phyloP scores from a whole-genome alignment of 768 basidiomycete genomes.

The Lactarius hengduanensis region DNA sequence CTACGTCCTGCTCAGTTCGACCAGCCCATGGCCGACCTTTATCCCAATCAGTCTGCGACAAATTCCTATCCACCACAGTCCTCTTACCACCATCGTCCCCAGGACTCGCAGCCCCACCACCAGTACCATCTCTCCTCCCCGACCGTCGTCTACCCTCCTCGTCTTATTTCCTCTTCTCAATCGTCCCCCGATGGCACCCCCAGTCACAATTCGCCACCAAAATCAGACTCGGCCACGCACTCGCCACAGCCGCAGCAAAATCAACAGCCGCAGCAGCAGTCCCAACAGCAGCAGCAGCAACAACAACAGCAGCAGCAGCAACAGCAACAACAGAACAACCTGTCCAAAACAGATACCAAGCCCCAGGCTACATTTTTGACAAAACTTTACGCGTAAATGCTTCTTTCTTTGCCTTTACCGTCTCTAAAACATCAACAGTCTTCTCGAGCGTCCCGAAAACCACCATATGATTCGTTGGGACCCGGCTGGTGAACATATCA shows the following conservation, averaged over 20 bases:
- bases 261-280: conserved; percentile 16
- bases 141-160: conserved; percentile 25
- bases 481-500: conserved; percentile 89
- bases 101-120: conserved; percentile 22
- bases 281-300: conserved; percentile 5
- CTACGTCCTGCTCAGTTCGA: conserved; percentile 43
- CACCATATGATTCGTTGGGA: conserved; percentile 98
- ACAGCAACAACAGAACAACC: conserved; percentile 8
- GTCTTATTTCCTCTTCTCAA: conserved; percentile 25
- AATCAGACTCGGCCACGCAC: conserved; percentile 23
- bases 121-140: conserved; percentile 24
- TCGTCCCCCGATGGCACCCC: conserved; percentile 28
- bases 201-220: conserved; percentile 26
- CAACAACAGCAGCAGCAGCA: conserved; percentile 12
- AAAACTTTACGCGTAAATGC: conserved; percentile 88
- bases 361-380: conserved; percentile 75
- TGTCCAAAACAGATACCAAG: conserved; percentile 29
- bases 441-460: conserved; percentile 88
- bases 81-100: conserved; percentile 26
- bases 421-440: conserved; percentile 42
- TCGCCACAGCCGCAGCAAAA: conserved; percentile 20
- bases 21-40: conserved; percentile 34
- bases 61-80: conserved; percentile 25
- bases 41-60: conserved; percentile 28
- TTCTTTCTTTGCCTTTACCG: background rate